A percentile compares a stretch with the other conserved stretches of the same genome.
phyloP scores from a whole-genome alignment of 2,329 filamentous ascomycete genomes.

The Curvularia spicifera region DNA sequence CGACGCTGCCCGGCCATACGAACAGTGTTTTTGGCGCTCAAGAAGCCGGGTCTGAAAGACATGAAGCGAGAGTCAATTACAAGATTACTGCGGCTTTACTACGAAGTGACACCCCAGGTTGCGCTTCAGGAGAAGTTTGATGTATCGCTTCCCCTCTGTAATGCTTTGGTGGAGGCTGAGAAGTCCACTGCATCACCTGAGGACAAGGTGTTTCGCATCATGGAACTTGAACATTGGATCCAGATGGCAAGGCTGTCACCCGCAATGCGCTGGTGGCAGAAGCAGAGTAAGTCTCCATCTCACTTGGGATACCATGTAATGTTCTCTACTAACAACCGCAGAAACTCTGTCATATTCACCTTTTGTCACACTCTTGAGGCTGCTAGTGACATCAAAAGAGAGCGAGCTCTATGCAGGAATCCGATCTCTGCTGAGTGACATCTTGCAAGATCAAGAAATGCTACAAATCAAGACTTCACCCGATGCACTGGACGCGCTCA shows the following conservation, averaged over 20 bases:
- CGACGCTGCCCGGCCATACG: constrained; percentile 81
- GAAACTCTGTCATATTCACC: constrained; percentile 70
- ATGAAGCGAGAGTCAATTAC: constrained; percentile 81
- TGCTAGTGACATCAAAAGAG: constrained; percentile 59
- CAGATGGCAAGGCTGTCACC: constrained; percentile 80
- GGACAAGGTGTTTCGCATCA: constrained; percentile 64
- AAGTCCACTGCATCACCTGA: constrained; percentile 47
- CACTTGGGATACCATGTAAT: no score
- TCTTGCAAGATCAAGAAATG: constrained; percentile 71
- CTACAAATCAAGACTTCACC: constrained; percentile 57
- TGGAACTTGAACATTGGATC: constrained; percentile 82
- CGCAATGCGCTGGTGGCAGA: constrained; percentile 90
- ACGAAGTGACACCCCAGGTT: constrained; percentile 78
- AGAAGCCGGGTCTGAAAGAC: constrained; percentile 71
- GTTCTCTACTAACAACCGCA: constrained; percentile 27
- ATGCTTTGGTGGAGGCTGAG: constrained; percentile 69
- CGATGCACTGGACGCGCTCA: constrained; percentile 54
- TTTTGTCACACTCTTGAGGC: constrained; percentile 72
- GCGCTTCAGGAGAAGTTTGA: constrained; percentile 88
- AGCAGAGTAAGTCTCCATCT: constrained; percentile 56
- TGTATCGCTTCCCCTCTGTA: constrained; percentile 76
- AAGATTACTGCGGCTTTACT: constrained; percentile 81
- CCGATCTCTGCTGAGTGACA: constrained; percentile 63
- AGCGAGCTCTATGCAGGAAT: constrained; percentile 60
- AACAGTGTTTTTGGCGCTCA: constrained; percentile 77